Evolutionary conservation across 2,329 filamentous ascomycete genomes (phyloP).

Genomic region (Beauveria australis): DNA sequence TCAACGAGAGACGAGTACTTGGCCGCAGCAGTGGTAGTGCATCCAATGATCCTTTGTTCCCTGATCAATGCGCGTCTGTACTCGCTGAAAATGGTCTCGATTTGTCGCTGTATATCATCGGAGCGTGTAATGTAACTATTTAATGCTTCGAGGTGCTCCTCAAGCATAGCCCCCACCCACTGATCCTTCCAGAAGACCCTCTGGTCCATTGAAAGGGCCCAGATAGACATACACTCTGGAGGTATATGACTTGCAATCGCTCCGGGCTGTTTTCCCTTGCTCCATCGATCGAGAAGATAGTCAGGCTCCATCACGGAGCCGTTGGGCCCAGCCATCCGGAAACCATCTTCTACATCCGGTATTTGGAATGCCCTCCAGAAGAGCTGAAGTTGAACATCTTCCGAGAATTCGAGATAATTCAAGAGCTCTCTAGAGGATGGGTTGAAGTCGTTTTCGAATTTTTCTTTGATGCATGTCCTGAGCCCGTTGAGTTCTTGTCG

Average conservation of each 20-base stretch:
- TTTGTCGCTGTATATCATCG: constrained; percentile 20
- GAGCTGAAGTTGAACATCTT: not conserved
- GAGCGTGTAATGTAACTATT: constrained; percentile 29
- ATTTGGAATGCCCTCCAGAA: constrained; percentile 4
- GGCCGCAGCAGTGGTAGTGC: constrained; percentile 63
- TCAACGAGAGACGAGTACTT: constrained; percentile 49
- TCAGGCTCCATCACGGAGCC: constrained; percentile 12
- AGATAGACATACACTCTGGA: constrained; percentile 29
- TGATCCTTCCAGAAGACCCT: constrained; percentile 27
- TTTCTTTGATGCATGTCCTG: not conserved
- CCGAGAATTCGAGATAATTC: constrained; percentile 7
- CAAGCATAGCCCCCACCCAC: constrained; percentile 38
- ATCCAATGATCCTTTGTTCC: constrained; percentile 55
- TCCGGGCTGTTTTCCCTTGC: constrained; percentile 35
- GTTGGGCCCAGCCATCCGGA: not conserved
- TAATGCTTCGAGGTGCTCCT: constrained; percentile 42
- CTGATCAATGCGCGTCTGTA: constrained; percentile 34
- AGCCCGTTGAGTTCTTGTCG: not conserved
- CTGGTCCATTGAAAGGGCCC: constrained; percentile 36
- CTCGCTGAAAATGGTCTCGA: not conserved
- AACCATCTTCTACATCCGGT: constrained; percentile 1
- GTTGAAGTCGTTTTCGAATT: not conserved
- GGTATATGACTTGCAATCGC: no score
- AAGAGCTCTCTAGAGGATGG: not conserved
- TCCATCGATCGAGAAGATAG: constrained; percentile 51